Percentiles rank a stretch among this genome's conserved stretches.
Evolutionary conservation across 1,284 basidiomycete species (phyloP).

Genomic region (Hymenochaete sp.): DNA sequence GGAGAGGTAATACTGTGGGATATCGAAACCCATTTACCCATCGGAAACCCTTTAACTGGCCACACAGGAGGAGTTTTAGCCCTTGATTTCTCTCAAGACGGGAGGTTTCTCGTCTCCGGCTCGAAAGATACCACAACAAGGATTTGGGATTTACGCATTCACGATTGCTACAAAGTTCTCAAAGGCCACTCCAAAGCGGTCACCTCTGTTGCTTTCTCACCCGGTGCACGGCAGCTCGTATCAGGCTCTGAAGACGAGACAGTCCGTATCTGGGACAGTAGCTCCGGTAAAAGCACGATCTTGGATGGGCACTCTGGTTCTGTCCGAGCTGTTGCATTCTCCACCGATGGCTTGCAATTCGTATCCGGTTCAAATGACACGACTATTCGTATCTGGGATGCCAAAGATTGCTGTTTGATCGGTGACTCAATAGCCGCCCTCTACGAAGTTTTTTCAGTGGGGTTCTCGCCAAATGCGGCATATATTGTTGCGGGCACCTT

Average conservation of each 20-base stretch:
- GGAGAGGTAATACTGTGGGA: constrained; percentile 6
- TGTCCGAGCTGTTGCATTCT: constrained; percentile 3
- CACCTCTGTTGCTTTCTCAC: not conserved
- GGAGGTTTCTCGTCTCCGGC: constrained; percentile 1
- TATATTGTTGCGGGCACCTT: too few relatives aligned
- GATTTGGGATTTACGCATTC: not conserved
- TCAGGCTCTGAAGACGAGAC: not conserved
- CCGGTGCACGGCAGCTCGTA: not conserved
- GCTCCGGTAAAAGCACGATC: too few relatives aligned
- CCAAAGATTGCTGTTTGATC: not conserved
- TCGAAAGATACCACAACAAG: constrained; percentile 1
- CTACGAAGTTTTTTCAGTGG: too few relatives aligned
- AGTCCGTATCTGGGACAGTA: not conserved
- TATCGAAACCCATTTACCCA: not conserved
- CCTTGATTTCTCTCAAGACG: constrained; percentile 6
- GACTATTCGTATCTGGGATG: not conserved
- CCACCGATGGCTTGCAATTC: not conserved
- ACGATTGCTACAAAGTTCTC: not conserved
- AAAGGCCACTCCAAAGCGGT: not conserved
- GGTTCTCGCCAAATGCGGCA: too few relatives aligned
- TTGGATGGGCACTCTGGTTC: not conserved
- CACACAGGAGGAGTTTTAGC: not conserved
- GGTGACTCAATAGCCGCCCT: too few relatives aligned
- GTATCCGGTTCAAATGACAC: not conserved
- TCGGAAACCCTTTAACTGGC: not conserved